Base-by-base conservation (phyloP, 2,329 filamentous ascomycete genomes). In the Fusarium odoratissimum region DNA sequence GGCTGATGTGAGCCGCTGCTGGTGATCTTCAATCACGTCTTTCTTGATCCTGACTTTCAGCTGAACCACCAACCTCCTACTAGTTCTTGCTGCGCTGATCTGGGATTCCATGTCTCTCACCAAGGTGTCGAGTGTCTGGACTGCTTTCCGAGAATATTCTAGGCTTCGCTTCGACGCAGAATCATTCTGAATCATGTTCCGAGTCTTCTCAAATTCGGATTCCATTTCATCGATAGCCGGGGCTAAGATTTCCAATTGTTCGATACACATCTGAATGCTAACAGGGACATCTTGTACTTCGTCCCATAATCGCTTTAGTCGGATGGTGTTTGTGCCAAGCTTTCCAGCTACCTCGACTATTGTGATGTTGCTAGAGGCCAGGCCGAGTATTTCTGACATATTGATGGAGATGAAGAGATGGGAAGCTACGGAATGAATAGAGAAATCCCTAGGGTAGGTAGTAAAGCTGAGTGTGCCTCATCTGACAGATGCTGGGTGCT, bases 351-450 rank as follows among this genome's bases (percentile, higher is more conserved):
- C 62, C 13, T 61, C 57, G 3, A 70, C 61, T 8, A 75, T 51
- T 8, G 73, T 63, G 35, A 75, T 75, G 17, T 65, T 62, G 31
- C 71, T 60, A 1, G 71, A 68, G 1, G 64, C 71, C 8, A 74
- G 8, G 17, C 73, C 60, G 2, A 75, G 56, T 1, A 45, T 40
- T 16, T 74, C 74, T 7, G 74, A 71, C 73, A 76, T 75, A 2
- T n/a, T 5, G 8, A 21, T 35, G 8, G 8, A 13, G 1, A 16
- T 51, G n/a, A 6, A 9, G 10, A 0, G 3, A 6, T n/a, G 4
- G 0, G 3, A 28, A 46, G 0, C 1, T 21, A 10, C 2, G 10
- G 28, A 17, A 12, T 8, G 3, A 19, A 11, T 5, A 0, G 46
- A 6, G 11, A 33, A n/a, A n/a, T n/a, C n/a, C 1, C 1, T 4